Percentiles rank a stretch among this genome's conserved stretches.
phyloP scores from a whole-genome alignment of 331 rosid species.

The Cydonia oblonga region DNA sequence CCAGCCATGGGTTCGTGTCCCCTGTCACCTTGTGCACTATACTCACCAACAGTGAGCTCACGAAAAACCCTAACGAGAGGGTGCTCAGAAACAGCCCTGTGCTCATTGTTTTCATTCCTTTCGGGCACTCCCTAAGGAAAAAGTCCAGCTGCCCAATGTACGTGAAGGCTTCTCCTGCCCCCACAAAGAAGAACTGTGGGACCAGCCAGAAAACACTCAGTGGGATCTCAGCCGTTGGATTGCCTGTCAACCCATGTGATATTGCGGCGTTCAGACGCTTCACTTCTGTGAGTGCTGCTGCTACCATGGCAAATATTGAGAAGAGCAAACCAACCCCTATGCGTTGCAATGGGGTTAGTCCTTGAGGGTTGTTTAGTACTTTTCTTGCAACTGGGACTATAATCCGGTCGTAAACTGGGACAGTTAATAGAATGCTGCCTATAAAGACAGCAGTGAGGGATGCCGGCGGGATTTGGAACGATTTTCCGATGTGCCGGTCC shows the following conservation, averaged over 20 bases:
- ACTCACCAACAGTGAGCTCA: conserved; percentile 61
- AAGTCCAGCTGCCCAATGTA: conserved; percentile 78
- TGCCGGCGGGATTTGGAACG: conserved; percentile 63
- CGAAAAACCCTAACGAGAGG: conserved; percentile 58
- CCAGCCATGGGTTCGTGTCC: conserved; percentile 52
- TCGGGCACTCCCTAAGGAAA: conserved; percentile 75
- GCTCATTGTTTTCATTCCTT: conserved; percentile 94
- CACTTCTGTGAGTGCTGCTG: conserved; percentile 49
- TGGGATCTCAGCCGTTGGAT: conserved; percentile 24
- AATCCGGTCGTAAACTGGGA: conserved; percentile 63
- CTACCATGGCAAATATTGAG: conserved; percentile 54
- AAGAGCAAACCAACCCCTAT: conserved; percentile 65
- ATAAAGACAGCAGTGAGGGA: conserved; percentile 71
- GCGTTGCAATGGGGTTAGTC: conserved; percentile 69
- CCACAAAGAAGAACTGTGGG: conserved; percentile 71
- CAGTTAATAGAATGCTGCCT: conserved; percentile 63
- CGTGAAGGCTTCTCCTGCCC: conserved; percentile 72
- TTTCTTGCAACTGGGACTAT: conserved; percentile 36
- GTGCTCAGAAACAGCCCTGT: conserved; percentile 89
- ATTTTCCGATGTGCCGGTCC: conserved; percentile 62
- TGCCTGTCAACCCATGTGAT: conserved; percentile 17
- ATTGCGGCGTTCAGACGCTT: conserved; percentile 39
- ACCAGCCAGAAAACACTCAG: conserved; percentile 67
- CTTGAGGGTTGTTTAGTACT: conserved; percentile 52
- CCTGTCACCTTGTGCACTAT: conserved; percentile 51